Evolutionary conservation across 331 rosid species (phyloP).

Genomic region (Spiraea crenata): DNA sequence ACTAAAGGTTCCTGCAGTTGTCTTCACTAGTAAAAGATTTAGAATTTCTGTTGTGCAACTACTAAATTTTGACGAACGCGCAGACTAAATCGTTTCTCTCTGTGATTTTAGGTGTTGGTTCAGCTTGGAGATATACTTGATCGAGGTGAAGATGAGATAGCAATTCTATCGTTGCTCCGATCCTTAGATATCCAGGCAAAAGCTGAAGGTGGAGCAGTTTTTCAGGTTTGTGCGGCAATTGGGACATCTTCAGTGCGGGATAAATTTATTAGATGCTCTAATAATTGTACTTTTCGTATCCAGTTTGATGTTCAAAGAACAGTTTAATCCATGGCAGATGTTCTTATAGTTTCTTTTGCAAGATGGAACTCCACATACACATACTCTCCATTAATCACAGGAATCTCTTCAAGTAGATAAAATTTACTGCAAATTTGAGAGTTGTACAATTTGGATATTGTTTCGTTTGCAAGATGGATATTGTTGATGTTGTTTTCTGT

Average conservation of each 20-base stretch:
- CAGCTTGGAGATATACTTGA: slow-evolving; percentile 97
- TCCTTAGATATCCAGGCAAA: slow-evolving; percentile 83
- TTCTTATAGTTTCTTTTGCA: not conserved
- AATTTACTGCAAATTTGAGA: not conserved
- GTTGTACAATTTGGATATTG: not conserved
- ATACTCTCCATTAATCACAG: not conserved
- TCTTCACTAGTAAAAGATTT: not conserved
- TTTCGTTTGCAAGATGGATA: not conserved
- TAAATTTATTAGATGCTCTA: not conserved
- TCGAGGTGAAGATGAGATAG: slow-evolving; percentile 94
- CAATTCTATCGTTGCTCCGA: slow-evolving; percentile 78
- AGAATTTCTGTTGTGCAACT: not conserved
- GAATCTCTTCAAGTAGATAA: no score
- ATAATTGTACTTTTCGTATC: not conserved
- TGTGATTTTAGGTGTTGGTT: slow-evolving; percentile 59
- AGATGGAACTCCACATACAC: not conserved
- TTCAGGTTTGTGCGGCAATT: slow-evolving; percentile 63
- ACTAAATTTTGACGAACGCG: not conserved
- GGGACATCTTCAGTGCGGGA: not conserved
- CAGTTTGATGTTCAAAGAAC: not conserved
- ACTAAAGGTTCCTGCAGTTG: not conserved
- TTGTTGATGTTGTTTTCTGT: not conserved
- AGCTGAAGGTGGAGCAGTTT: slow-evolving; percentile 87
- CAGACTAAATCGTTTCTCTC: slow-evolving; percentile 1
- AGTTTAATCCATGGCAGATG: not conserved